These are phyloP conservation scores for Thuidium tamariscinum DNA, from an alignment of 225 moss, liverwort and hornwort species.

Conservation along the genomic window DNA sequence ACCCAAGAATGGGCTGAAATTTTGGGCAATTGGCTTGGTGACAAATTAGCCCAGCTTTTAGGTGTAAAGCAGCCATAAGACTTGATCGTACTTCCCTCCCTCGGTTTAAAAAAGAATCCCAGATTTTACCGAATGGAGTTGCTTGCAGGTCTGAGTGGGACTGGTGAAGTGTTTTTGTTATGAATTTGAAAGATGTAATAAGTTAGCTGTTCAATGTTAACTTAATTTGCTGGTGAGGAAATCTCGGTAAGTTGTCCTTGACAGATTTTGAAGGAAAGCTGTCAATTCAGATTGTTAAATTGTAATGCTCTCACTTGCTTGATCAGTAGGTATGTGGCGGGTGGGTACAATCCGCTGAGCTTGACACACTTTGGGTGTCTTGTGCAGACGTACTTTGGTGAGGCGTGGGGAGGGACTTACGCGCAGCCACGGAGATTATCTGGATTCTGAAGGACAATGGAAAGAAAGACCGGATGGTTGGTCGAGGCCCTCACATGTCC, in stretches of 20 bases:
- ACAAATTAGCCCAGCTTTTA: no score
- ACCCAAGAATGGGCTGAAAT: no score
- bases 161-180: background rate
- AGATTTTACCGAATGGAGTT: background rate
- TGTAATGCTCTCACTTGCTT: background rate
- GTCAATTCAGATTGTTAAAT: background rate
- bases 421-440: background rate
- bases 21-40: no score
- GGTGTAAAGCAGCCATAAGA: no score
- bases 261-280: background rate
- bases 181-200: background rate
- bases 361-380: background rate
- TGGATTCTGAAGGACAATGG: background rate
- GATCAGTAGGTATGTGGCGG: background rate
- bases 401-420: background rate
- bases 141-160: background rate
- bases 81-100: no score
- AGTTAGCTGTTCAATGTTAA: background rate
- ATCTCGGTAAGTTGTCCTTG: background rate
- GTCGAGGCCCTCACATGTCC: background rate
- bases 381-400: background rate
- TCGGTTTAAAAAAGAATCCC: no score
- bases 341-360: background rate
- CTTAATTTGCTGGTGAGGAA: background rate
- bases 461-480: background rate